A percentile compares a stretch with the other conserved stretches of the same genome.
Conservation (phyloP, 2,329 filamentous ascomycete genomes). For the Colletotrichum sansevieriae region DNA sequence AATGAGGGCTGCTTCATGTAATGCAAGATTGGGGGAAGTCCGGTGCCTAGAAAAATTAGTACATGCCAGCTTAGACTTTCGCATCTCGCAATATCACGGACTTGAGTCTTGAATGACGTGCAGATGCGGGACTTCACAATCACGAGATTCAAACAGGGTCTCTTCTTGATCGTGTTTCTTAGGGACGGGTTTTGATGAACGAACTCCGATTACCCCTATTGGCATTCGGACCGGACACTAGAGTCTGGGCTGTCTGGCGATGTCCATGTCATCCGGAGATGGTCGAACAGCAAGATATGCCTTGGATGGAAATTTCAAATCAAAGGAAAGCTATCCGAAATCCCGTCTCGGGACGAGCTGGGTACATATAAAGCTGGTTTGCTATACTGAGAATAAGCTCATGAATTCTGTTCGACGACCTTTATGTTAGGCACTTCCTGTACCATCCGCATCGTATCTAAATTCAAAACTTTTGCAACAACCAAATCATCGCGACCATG, state of each 20-base stretch:
- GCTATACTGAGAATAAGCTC: no score
- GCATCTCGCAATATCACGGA: neutral
- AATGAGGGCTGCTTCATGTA: neutral
- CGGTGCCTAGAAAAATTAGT: neutral
- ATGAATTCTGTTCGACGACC: no score
- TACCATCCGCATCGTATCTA: no score
- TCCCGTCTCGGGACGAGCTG: neutral
- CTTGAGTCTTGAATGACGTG: neutral
- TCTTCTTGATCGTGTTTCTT: no score
- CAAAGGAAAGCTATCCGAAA: neutral
- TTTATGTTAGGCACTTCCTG: no score
- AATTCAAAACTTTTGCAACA: neutral
- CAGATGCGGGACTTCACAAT: neutral
- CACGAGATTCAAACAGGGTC: neutral
- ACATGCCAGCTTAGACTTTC: constrained; percentile 15
- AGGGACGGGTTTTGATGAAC: no score
- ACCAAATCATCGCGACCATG: neutral
- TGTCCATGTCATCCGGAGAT: neutral
- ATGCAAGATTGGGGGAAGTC: neutral
- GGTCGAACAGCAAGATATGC: constrained; percentile 1
- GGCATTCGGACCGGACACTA: neutral
- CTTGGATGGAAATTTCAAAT: neutral
- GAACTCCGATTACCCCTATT: neutral
- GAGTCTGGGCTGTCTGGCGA: neutral
- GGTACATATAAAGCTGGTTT: neutral